Conservation (phyloP, 2,329 filamentous ascomycete genomes). For the Malbranchea cinnamomea region DNA sequence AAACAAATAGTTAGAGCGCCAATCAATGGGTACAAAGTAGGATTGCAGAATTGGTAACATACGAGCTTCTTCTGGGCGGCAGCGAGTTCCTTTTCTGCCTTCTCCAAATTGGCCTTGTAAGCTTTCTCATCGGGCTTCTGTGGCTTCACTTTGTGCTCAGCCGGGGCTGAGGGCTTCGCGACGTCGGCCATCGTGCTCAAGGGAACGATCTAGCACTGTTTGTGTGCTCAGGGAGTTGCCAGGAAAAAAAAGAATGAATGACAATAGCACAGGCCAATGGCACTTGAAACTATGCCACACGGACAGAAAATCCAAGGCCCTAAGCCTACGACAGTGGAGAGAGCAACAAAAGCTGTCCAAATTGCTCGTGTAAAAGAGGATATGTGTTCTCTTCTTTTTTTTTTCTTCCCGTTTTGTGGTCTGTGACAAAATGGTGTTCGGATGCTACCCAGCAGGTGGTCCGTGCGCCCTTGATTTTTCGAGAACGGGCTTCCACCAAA, state of each 20-base stretch:
- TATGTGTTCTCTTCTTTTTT: no score
- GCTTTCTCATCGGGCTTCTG: slow-evolving; percentile 74
- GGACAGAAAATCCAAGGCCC: no score
- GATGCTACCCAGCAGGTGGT: slow-evolving; percentile 15
- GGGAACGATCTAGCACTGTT: no score
- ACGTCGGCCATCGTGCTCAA: slow-evolving; percentile 23
- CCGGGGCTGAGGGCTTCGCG: slow-evolving; percentile 15
- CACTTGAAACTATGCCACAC: no score
- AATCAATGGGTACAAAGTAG: slow-evolving; percentile 3
- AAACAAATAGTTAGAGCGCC: neutral
- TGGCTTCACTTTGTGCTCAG: slow-evolving; percentile 43
- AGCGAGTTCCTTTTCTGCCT: slow-evolving; percentile 77
- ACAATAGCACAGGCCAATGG: neutral
- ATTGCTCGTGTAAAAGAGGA: no score
- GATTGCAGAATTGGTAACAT: slow-evolving; percentile 18
- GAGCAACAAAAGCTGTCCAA: no score
- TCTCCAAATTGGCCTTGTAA: slow-evolving; percentile 64
- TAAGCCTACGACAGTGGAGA: no score
- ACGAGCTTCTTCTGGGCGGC: slow-evolving; percentile 58
- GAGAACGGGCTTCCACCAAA: slow-evolving; percentile 14
- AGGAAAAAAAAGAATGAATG: neutral
- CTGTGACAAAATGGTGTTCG: slow-evolving; percentile 3
- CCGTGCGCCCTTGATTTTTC: slow-evolving; percentile 20
- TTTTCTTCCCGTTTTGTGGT: no score
- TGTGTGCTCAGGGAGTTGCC: no score